Conservation (phyloP, 441 rosid species). For the Adansonia rubrostipa region DNA sequence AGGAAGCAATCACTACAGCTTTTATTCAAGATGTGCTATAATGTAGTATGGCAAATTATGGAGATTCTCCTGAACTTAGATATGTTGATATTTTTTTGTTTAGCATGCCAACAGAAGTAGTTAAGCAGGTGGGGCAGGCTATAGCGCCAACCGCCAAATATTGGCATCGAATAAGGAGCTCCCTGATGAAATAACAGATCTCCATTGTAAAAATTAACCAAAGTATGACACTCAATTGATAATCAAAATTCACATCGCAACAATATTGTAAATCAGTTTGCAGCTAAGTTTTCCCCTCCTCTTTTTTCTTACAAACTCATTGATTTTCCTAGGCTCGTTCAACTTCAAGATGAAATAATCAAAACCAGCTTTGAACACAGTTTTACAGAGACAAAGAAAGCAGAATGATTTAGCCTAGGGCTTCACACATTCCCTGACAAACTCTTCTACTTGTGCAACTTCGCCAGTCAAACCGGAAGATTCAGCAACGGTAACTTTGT, state of each 20-base stretch:
- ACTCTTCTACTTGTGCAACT: slow-evolving; percentile 61
- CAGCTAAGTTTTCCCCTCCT: not conserved
- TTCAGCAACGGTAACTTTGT: slow-evolving; percentile 74
- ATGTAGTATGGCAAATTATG: not conserved
- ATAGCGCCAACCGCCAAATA: too few species aligned
- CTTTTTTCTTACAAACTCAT: not conserved
- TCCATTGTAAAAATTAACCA: not conserved
- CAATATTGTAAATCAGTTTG: not conserved
- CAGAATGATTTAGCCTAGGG: slow-evolving; percentile 42
- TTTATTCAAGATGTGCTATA: not conserved
- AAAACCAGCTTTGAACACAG: not conserved
- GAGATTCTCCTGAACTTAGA: not conserved
- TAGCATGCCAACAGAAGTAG: too few species aligned
- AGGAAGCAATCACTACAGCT: not conserved
- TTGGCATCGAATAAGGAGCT: too few species aligned
- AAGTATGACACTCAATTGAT: not conserved
- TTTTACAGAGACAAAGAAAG: not conserved
- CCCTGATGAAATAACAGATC: too few species aligned
- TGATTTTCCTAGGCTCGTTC: not conserved
- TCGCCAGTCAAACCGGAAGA: slow-evolving; percentile 80
- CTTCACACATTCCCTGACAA: slow-evolving; percentile 73
- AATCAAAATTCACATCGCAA: slow-evolving; percentile 1
- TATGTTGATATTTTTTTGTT: not conserved
- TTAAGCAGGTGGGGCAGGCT: too few species aligned
- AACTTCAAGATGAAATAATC: not conserved